These are phyloP conservation scores for Apiospora phragmitis DNA, from an alignment of 2,329 filamentous ascomycete genomes.

Conservation along the genomic window DNA sequence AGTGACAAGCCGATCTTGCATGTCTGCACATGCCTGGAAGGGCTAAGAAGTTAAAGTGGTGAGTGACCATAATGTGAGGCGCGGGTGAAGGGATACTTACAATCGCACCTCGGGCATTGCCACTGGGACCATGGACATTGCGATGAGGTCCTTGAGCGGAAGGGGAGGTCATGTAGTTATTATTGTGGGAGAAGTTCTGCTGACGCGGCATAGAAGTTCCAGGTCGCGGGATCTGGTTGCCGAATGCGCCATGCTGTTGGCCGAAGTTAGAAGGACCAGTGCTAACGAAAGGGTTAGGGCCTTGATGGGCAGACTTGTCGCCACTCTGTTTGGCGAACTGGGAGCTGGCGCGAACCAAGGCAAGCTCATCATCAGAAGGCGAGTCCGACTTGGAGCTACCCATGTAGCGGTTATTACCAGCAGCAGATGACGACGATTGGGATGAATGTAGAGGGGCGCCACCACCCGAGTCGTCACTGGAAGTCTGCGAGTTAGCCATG, in stretches of 20 bases:
- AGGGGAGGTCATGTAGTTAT: neutral
- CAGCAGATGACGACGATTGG: conserved; percentile 13
- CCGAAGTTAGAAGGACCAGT: neutral
- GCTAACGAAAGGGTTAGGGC: neutral
- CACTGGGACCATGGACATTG: conserved; percentile 16
- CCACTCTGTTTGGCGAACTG: conserved; percentile 10
- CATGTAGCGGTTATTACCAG: neutral
- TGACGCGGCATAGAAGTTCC: conserved; percentile 11
- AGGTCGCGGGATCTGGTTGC: neutral
- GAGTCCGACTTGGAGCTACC: conserved; percentile 11
- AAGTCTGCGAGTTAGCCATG: conserved; percentile 18
- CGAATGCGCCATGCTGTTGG: neutral
- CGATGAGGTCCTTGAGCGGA: neutral
- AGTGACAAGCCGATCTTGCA: conserved; percentile 21
- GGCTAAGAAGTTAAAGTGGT: conserved; percentile 10
- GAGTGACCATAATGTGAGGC: neutral
- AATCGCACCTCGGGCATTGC: conserved; percentile 9
- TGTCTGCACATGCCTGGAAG: conserved; percentile 12
- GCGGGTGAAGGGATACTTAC: neutral
- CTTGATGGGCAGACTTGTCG: neutral
- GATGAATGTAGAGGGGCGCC: conserved; percentile 19
- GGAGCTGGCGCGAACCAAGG: conserved; percentile 22
- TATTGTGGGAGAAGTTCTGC: neutral
- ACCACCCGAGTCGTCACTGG: conserved; percentile 21
- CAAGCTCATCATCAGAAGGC: conserved; percentile 22